These are phyloP conservation scores for Verbascum thapsus DNA, from an alignment of 257 asterid genomes.

Conservation along the genomic window DNA sequence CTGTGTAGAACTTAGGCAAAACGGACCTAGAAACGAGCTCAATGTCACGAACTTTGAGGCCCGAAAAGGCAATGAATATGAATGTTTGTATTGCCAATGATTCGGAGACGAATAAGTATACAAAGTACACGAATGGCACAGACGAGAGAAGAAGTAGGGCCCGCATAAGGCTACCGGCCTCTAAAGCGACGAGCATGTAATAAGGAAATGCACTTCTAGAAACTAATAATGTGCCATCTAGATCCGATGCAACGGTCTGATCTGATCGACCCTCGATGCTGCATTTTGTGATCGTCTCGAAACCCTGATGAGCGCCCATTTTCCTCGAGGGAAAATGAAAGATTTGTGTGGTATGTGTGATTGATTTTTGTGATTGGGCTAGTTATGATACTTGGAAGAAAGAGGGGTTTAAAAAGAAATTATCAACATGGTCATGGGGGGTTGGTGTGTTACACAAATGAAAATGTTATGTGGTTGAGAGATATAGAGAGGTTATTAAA, in stretches of 20 bases:
- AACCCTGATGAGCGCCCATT: conserved; percentile 55
- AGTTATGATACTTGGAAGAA: conserved; percentile 29
- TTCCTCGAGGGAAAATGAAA: conserved; percentile 18
- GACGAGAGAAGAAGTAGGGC: conserved; percentile 57
- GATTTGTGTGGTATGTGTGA: conserved; percentile 15
- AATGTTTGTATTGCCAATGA: conserved; percentile 50
- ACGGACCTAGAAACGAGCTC: conserved; percentile 84
- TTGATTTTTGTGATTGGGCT: conserved; percentile 28
- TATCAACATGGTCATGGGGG: conserved; percentile 31
- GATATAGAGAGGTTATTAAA: not conserved
- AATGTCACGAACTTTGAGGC: conserved; percentile 67
- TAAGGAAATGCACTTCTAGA: conserved; percentile 73
- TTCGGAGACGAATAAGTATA: conserved; percentile 63
- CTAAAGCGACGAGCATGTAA: conserved; percentile 79
- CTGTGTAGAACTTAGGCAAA: conserved; percentile 76
- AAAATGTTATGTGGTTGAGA: conserved; percentile 47
- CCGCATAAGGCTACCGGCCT: conserved; percentile 76
- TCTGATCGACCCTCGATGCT: conserved; percentile 48
- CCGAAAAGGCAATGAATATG: conserved; percentile 63
- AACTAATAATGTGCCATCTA: conserved; percentile 77
- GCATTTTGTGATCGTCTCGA: conserved; percentile 63
- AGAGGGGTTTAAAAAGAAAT: conserved; percentile 59
- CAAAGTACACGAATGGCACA: conserved; percentile 58
- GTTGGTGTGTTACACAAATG: conserved; percentile 37
- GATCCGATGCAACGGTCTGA: conserved; percentile 75